Evolutionary conservation across 495 filamentous ascomycete species (phyloP), one percentile per base, ranked within the genome.

Genomic region (Cercophora sp.): DNA sequence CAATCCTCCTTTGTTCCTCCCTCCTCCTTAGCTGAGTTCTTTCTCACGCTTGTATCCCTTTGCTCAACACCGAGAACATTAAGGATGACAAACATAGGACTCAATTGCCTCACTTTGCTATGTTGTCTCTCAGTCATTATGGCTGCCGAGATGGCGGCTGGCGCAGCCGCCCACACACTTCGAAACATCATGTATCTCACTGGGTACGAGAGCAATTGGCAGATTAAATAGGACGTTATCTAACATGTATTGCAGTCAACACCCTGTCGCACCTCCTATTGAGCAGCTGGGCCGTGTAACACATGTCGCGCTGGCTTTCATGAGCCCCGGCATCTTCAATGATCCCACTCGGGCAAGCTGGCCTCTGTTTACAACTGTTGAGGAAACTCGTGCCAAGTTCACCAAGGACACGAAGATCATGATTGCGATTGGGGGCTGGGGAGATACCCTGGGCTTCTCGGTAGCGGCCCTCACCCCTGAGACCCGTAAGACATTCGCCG

Each of bases 361-460:
- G 67, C 85, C 84, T 1, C 57, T 83, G 3, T 89, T 85, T 54
- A 82, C 80, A 52, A 68, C 78, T 1, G 76, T 86, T 5, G 63
- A 73, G 0, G 74, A 71, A 6, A 74, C 79, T 47, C 80, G 85
- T 23, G 67, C 73, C 42, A 76, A 80, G 39, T 88, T 88, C 57
- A 52, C 71, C 1, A 59, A 75, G 0, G 72, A 73, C 2, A 86
- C 85, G 24, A 81, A 82, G 58, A 61, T 89, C 13, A 77, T 87
- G 76, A 71, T 89, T 27, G 84, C 86, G 27, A 82, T 89, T 48
- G 86, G 86, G 5, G 86, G 85, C 39, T 91, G 86, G 85, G 85
- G 85, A 5, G 83, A 89, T 55, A 80, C 77, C 0, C 55, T 63
- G 22, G 85, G 84, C 6, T 89, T 88, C 65, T 73, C 77, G 0